phyloP scores from a whole-genome alignment of 2,329 filamentous ascomycete species.

The Achaetomium macrosporum region DNA sequence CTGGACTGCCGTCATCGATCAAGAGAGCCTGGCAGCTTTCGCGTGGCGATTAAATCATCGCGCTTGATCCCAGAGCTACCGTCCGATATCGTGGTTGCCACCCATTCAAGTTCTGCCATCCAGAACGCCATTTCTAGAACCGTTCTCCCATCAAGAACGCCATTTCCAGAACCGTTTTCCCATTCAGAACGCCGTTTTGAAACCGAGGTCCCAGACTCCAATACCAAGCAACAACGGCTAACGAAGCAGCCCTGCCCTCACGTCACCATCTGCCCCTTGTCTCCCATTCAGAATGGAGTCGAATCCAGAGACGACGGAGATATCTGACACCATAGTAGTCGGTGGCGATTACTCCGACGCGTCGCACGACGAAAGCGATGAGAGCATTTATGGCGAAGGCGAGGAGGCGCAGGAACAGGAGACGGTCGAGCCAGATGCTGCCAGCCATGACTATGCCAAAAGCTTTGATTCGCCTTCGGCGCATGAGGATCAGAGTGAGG shows the following conservation, averaged over 20 bases:
- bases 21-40: neutral
- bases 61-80: constrained; percentile 42
- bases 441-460: constrained; percentile 47
- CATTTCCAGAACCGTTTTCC: constrained; percentile 42
- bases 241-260: constrained; percentile 31
- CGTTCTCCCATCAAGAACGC: constrained; percentile 41
- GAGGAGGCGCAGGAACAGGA: constrained; percentile 27
- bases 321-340: constrained; percentile 30
- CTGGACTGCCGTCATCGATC: neutral
- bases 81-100: constrained; percentile 46
- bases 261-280: constrained; percentile 16
- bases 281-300: constrained; percentile 21
- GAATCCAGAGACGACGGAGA: constrained; percentile 18
- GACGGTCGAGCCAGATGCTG: constrained; percentile 26
- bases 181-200: constrained; percentile 37
- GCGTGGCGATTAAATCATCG: neutral
- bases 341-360: constrained; percentile 32
- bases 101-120: constrained; percentile 44
- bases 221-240: constrained; percentile 46
- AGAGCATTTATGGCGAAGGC: constrained; percentile 44
- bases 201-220: constrained; percentile 46
- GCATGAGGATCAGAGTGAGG: constrained; percentile 29
- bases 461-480: constrained; percentile 43
- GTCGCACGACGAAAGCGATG: constrained; percentile 34
- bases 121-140: constrained; percentile 39